Evolutionary conservation across 1,284 basidiomycete species (phyloP).

Genomic region (Sphaerobolus stellatus): DNA sequence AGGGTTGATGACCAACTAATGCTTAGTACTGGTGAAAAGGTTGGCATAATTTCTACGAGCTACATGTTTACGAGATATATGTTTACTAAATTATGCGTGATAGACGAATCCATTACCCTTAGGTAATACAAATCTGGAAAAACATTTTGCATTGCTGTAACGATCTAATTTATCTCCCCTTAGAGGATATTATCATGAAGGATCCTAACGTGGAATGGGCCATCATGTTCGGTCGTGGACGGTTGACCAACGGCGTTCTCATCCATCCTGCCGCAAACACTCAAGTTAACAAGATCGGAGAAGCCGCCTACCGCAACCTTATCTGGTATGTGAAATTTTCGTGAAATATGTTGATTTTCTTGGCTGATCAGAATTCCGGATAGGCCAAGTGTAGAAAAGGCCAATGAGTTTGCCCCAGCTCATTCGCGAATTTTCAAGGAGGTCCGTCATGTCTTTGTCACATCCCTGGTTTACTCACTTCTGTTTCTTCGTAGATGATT

Average conservation of each 20-base stretch:
- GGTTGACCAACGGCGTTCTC: background rate
- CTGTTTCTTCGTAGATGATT: constrained; percentile 31
- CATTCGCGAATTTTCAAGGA: constrained; percentile 39
- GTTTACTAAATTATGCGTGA: background rate
- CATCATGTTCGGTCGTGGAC: background rate
- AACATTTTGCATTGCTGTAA: background rate
- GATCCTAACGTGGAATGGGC: background rate
- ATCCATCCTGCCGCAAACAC: background rate
- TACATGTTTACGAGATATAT: background rate
- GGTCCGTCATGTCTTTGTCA: constrained; percentile 18
- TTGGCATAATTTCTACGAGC: background rate
- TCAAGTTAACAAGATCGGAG: background rate
- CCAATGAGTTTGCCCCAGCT: constrained; percentile 34
- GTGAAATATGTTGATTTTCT: no score
- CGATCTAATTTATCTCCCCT: background rate
- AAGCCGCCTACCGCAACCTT: background rate
- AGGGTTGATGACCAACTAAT: background rate
- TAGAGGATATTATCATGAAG: background rate
- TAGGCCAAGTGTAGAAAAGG: constrained; percentile 34
- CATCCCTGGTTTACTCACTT: background rate
- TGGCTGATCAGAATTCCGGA: background rate
- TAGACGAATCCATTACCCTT: background rate
- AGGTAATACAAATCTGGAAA: background rate
- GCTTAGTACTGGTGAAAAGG: background rate
- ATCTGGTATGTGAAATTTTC: background rate